Conservation (phyloP, 140 eudicot genomes). For the Bidens hawaiensis region DNA sequence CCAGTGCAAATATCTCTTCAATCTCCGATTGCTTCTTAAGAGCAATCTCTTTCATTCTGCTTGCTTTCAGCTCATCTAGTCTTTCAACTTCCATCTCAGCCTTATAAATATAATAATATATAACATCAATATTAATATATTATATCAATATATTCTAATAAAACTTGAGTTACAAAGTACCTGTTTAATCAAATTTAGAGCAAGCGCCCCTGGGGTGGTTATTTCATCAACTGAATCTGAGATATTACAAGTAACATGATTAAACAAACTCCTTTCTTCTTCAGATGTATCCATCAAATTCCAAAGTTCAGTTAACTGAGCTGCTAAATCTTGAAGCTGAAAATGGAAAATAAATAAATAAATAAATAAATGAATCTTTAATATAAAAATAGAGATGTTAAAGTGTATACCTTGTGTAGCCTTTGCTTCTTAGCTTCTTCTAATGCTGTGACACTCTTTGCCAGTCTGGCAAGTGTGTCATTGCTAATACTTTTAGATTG, state of each 20-base stretch:
- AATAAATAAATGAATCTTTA: too few relatives aligned
- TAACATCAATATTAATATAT: background rate
- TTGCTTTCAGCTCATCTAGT: slow-evolving; percentile 76
- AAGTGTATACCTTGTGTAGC: slow-evolving; percentile 60
- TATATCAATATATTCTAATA: background rate
- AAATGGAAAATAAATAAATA: too few relatives aligned
- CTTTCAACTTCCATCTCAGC: slow-evolving; percentile 90
- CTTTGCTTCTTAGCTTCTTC: slow-evolving; percentile 78
- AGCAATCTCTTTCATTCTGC: slow-evolving; percentile 98
- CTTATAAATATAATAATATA: slow-evolving; percentile 22
- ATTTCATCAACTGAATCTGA: slow-evolving; percentile 84
- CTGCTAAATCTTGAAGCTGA: slow-evolving; percentile 86
- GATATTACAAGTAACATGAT: slow-evolving; percentile 74
- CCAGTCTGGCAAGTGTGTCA: slow-evolving; percentile 71
- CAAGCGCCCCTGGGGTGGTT: slow-evolving; percentile 74
- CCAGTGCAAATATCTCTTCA: slow-evolving; percentile 71
- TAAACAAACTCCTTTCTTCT: slow-evolving; percentile 76
- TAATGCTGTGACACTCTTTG: slow-evolving; percentile 52
- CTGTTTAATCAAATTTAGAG: slow-evolving; percentile 81
- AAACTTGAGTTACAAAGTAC: too few relatives aligned
- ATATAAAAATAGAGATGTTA: too few relatives aligned
- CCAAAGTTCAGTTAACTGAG: slow-evolving; percentile 81
- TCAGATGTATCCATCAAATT: slow-evolving; percentile 85
- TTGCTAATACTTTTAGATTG: slow-evolving; percentile 92
- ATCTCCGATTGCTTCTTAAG: slow-evolving; percentile 86